Percentiles rank a stretch among this genome's conserved stretches.
phyloP scores from a whole-genome alignment of 1,284 basidiomycete genomes.

The Fomitiporia mediterranea region DNA sequence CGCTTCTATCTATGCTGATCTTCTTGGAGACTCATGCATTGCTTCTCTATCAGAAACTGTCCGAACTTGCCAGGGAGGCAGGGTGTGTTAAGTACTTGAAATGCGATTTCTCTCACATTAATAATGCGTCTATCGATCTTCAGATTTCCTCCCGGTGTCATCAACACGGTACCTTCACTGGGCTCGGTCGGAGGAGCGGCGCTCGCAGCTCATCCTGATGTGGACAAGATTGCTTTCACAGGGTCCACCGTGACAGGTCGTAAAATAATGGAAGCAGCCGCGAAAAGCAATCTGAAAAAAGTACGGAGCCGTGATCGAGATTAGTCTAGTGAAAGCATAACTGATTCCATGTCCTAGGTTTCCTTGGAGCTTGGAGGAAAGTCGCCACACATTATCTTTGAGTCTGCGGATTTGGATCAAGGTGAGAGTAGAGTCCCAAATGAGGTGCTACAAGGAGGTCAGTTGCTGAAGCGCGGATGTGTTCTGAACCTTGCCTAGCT shows the following conservation, averaged over 20 bases:
- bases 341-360: slow-evolving; percentile 44
- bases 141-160: slow-evolving; percentile 89
- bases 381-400: slow-evolving; percentile 85
- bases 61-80: slow-evolving; percentile 73
- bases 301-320: slow-evolving; percentile 30
- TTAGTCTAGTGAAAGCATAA: not conserved
- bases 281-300: slow-evolving; percentile 92
- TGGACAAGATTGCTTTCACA: slow-evolving; percentile 84
- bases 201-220: slow-evolving; percentile 68
- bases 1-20: slow-evolving; percentile 14
- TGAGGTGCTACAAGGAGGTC: not conserved
- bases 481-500: slow-evolving; percentile 40
- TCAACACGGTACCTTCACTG: slow-evolving; percentile 84
- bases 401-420: slow-evolving; percentile 80
- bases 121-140: slow-evolving; percentile 13
- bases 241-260: slow-evolving; percentile 87
- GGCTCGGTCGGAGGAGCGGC: slow-evolving; percentile 84
- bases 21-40: slow-evolving; percentile 3
- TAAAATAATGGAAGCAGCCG: slow-evolving; percentile 87
- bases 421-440: slow-evolving; percentile 35
- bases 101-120: not conserved
- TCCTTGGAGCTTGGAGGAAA: slow-evolving; percentile 95
- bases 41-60: slow-evolving; percentile 55
- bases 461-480: not conserved
- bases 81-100: slow-evolving; percentile 44